Evolutionary conservation across 83 land plant genomes (phyloP).

Genomic region (Diphasiastrum complanatum): DNA sequence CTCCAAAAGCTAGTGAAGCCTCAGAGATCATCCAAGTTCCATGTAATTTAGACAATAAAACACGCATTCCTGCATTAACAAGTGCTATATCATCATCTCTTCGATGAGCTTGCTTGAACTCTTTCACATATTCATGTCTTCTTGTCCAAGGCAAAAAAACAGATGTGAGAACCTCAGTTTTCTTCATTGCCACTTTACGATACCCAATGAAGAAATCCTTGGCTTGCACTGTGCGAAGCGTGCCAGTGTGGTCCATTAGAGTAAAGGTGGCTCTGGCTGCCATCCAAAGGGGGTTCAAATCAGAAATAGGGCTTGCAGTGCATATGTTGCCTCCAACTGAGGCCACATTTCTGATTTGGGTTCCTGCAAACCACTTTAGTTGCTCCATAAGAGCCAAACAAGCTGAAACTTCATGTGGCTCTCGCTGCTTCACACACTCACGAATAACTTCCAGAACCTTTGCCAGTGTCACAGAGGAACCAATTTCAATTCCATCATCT

Average conservation of each 20-base stretch:
- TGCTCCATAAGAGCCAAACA: conserved; percentile 74
- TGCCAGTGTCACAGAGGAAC: conserved; percentile 82
- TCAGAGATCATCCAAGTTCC: conserved; percentile 55
- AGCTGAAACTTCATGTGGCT: conserved; percentile 55
- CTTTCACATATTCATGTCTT: conserved; percentile 82
- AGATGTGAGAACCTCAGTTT: conserved; percentile 60
- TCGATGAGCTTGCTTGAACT: conserved; percentile 95
- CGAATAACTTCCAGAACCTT: conserved; percentile 43
- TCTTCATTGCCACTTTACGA: conserved; percentile 70
- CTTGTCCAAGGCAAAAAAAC: conserved; percentile 83
- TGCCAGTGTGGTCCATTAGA: conserved; percentile 47
- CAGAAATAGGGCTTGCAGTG: conserved; percentile 97
- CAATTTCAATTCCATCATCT: conserved; percentile 80
- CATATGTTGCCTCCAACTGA: conserved; percentile 97
- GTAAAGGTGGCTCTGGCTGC: conserved; percentile 72
- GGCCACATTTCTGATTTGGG: conserved; percentile 82
- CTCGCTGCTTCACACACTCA: conserved; percentile 36
- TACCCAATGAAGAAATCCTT: conserved; percentile 80
- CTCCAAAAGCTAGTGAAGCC: conserved; percentile 80
- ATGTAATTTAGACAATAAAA: conserved; percentile 40
- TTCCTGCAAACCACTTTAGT: conserved; percentile 94
- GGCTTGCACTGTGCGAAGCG: conserved; percentile 46
- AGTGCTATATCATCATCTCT: conserved; percentile 98
- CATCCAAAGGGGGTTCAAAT: conserved; percentile 96
- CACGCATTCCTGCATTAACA: conserved; percentile 95